Percentiles rank a stretch among this genome's conserved stretches.
Conservation (phyloP, 352 stramenopile genomes). For the Phytophthora tentaculata region DNA sequence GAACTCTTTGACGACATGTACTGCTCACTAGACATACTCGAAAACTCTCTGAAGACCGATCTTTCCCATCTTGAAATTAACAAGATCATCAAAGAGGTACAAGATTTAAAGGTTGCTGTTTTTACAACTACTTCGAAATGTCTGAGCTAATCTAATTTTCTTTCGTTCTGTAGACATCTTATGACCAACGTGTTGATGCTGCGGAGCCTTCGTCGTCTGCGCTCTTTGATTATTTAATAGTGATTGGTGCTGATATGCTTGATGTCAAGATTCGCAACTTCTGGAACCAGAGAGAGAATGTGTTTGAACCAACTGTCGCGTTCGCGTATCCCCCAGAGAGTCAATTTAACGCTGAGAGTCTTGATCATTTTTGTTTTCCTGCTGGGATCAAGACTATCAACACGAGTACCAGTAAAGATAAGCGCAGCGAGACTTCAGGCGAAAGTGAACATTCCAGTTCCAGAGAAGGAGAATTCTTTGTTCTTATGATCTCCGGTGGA, state of each 20-base stretch:
- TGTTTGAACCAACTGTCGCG: constrained; percentile 63
- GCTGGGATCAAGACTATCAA: constrained; percentile 33
- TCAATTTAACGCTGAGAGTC: constrained; percentile 73
- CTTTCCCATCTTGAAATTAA: constrained; percentile 31
- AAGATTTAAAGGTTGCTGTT: too few relatives aligned
- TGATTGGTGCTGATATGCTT: constrained; percentile 52
- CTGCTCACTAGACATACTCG: constrained; percentile 47
- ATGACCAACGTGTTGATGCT: neutral
- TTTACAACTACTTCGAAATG: too few relatives aligned
- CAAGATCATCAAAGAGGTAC: constrained; percentile 21
- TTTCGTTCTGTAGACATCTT: constrained; percentile 10
- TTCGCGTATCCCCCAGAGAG: constrained; percentile 69
- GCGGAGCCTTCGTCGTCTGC: constrained; percentile 3
- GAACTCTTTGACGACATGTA: constrained; percentile 59
- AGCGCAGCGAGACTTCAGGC: neutral
- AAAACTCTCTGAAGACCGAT: constrained; percentile 45
- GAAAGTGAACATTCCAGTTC: constrained; percentile 3
- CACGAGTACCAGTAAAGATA: neutral
- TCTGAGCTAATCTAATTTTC: too few relatives aligned
- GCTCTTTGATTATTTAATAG: constrained; percentile 55
- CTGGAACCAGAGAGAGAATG: constrained; percentile 47
- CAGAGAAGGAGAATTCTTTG: constrained; percentile 46
- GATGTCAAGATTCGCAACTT: constrained; percentile 54
- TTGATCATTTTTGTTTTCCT: constrained; percentile 82
- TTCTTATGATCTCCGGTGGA: constrained; percentile 58